These are phyloP conservation scores for Dactylellina parvicollis DNA, from an alignment of 2,329 filamentous ascomycete genomes.

Conservation along the genomic window DNA sequence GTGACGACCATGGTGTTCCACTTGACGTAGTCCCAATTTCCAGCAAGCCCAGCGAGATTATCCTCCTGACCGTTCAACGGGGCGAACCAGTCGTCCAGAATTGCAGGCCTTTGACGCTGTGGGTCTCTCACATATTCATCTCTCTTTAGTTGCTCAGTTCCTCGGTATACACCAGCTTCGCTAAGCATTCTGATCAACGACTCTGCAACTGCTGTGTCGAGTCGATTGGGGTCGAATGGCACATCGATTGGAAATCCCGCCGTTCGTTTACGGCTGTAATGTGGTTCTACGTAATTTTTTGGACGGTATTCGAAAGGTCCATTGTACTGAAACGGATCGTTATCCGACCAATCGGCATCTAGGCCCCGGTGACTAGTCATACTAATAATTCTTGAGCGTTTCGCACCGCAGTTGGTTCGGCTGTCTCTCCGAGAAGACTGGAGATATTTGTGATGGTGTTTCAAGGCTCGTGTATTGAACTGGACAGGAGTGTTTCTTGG, in stretches of 20 bases:
- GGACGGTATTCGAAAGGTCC: constrained; percentile 21
- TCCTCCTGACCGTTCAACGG: constrained; percentile 44
- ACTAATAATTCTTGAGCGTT: neutral
- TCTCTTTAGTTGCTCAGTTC: too few species aligned
- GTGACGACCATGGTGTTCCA: constrained; percentile 45
- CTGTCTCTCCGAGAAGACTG: too few species aligned
- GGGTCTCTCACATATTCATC: too few species aligned
- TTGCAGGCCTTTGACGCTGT: too few species aligned
- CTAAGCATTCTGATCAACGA: constrained; percentile 17
- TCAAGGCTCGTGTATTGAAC: too few species aligned
- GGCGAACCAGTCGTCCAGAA: constrained; percentile 28
- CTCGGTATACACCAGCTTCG: too few species aligned
- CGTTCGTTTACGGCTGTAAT: constrained; percentile 14
- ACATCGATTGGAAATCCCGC: constrained; percentile 22
- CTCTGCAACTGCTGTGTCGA: constrained; percentile 9
- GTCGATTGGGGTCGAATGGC: constrained; percentile 16
- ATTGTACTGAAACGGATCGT: constrained; percentile 26
- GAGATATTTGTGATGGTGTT: too few species aligned
- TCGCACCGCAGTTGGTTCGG: neutral
- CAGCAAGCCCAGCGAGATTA: constrained; percentile 35
- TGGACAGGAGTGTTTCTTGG: too few species aligned
- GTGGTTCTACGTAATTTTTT: neutral
- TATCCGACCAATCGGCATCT: neutral
- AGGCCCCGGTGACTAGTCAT: constrained; percentile 12
- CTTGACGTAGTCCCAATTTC: constrained; percentile 46